These are phyloP conservation scores for Dothistroma septosporum DNA, from an alignment of 2,329 filamentous ascomycete species.

Conservation along the genomic window DNA sequence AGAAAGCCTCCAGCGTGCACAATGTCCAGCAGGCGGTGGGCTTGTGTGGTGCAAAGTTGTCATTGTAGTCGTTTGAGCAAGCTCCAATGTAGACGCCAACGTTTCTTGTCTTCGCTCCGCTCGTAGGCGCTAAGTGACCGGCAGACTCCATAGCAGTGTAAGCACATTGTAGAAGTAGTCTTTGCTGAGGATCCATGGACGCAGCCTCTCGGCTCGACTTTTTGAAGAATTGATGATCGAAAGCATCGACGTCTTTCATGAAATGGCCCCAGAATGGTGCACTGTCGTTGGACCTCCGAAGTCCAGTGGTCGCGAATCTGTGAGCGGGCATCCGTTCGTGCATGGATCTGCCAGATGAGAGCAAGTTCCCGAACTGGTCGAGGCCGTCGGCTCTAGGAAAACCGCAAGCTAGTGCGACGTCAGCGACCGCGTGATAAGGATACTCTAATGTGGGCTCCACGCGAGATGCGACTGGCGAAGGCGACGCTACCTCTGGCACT, in stretches of 20 bases:
- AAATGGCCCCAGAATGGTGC: conserved; percentile 11
- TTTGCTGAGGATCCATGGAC: conserved; percentile 33
- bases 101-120: conserved; percentile 36
- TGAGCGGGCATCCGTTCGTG: conserved; percentile 4
- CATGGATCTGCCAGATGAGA: conserved; percentile 7
- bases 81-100: conserved; percentile 41
- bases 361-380: conserved; percentile 15
- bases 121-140: conserved; percentile 26
- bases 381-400: conserved; percentile 10
- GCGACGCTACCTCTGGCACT: not conserved
- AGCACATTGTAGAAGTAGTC: conserved; percentile 29
- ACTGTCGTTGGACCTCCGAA: not conserved
- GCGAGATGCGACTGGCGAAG: not conserved
- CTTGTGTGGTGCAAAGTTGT: conserved; percentile 2
- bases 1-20: conserved; percentile 18
- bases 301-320: not conserved
- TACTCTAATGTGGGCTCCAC: not conserved
- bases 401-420: conserved; percentile 18
- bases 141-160: conserved; percentile 35
- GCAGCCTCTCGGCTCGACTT: conserved; percentile 27
- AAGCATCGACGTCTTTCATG: conserved; percentile 20
- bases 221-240: conserved; percentile 37
- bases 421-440: conserved; percentile 9
- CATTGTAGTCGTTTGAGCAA: conserved; percentile 39
- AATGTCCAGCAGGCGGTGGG: conserved; percentile 32